Percentiles rank a stretch among this genome's conserved stretches.
Conservation (phyloP, 163 green algal species). For the Prototheca wickerhamii region DNA sequence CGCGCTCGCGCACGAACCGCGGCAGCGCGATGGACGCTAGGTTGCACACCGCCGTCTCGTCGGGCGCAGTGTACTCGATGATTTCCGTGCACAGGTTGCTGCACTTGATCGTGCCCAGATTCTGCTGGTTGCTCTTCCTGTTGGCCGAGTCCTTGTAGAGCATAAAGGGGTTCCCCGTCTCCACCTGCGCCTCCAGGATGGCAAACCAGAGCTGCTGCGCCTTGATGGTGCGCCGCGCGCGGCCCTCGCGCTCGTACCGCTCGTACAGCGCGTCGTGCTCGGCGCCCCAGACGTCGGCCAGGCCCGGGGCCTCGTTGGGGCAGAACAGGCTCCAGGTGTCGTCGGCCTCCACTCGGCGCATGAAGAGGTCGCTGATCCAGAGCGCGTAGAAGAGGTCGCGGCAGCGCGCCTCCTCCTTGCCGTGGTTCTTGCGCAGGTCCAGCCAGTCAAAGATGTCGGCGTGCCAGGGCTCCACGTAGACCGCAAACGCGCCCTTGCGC, state of each 20-base stretch:
- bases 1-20: slow-evolving; percentile 55
- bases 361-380: slow-evolving; percentile 98
- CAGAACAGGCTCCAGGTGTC: slow-evolving; percentile 94
- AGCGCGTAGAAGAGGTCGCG: slow-evolving; percentile 98
- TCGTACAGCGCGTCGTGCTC: slow-evolving; percentile 86
- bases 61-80: slow-evolving; percentile 87
- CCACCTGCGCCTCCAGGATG: slow-evolving; percentile 93
- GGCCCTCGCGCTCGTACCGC: slow-evolving; percentile 70
- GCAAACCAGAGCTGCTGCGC: slow-evolving; percentile 99
- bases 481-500: slow-evolving; percentile 96
- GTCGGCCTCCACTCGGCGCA: slow-evolving; percentile 66
- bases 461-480: slow-evolving; percentile 99
- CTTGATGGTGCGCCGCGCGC: slow-evolving; percentile 67
- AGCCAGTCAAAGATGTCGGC: slow-evolving; percentile 93
- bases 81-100: slow-evolving; percentile 99
- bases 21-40: slow-evolving; percentile 95
- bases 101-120: slow-evolving; percentile 98
- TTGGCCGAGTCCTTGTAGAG: slow-evolving; percentile 97
- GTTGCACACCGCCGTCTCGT: slow-evolving; percentile 99
- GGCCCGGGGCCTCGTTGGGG: slow-evolving; percentile 89
- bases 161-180: slow-evolving; percentile 97
- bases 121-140: slow-evolving; percentile 90
- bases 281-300: slow-evolving; percentile 91
- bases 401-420: slow-evolving; percentile 93
- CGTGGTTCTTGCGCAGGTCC: slow-evolving; percentile 98